Evolutionary conservation across 768 basidiomycete species (phyloP).

Genomic region (Psilocybe sp.): DNA sequence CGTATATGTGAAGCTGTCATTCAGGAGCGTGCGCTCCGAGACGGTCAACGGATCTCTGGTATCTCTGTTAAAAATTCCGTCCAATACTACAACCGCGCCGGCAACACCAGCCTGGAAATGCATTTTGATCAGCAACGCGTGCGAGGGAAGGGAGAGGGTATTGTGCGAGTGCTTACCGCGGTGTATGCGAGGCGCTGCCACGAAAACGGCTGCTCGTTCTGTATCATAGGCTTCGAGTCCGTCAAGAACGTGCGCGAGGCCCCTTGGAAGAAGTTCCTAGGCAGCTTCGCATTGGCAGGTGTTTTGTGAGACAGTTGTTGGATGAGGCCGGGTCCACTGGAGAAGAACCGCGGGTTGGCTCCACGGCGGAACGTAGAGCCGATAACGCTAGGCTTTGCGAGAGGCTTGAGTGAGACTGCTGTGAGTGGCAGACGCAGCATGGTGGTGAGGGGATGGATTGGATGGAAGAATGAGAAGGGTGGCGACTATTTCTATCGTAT

Average conservation of each 20-base stretch:
- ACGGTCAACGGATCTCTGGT: constrained; percentile 64
- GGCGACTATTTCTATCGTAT: not conserved
- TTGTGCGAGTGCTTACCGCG: constrained; percentile 19
- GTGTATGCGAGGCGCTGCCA: constrained; percentile 31
- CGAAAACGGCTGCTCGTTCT: constrained; percentile 27
- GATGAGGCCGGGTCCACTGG: constrained; percentile 7
- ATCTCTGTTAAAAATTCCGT: constrained; percentile 73
- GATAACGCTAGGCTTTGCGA: constrained; percentile 1
- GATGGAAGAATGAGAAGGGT: not conserved
- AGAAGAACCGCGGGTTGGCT: constrained; percentile 13
- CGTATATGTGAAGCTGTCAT: constrained; percentile 81
- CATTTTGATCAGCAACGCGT: constrained; percentile 26
- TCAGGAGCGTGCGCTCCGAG: constrained; percentile 65
- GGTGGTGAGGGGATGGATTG: constrained; percentile 6
- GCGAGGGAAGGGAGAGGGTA: constrained; percentile 28
- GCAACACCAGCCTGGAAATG: constrained; percentile 62
- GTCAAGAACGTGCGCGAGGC: constrained; percentile 47
- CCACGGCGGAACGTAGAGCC: constrained; percentile 6
- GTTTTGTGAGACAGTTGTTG: constrained; percentile 6
- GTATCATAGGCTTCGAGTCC: constrained; percentile 32
- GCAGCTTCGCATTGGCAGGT: not conserved
- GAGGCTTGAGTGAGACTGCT: constrained; percentile 12
- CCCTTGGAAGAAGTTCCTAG: not conserved
- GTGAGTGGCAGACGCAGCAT: constrained; percentile 13
- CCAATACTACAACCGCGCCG: constrained; percentile 60